Conservation (phyloP, 2,329 filamentous ascomycete genomes). For the Microdochium nivale region DNA sequence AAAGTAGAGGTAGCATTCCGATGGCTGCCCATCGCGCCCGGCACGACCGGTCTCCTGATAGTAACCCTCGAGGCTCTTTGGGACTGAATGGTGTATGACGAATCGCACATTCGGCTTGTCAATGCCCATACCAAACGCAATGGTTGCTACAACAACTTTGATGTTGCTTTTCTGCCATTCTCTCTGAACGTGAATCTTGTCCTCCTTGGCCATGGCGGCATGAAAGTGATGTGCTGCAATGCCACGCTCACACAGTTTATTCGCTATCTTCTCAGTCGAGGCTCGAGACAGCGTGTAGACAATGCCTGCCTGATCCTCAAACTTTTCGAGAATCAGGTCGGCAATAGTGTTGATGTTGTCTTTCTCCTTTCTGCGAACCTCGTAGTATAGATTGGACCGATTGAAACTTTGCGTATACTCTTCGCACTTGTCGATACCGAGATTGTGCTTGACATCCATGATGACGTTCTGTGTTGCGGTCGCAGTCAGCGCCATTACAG, state of each 20-base stretch:
- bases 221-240: constrained; percentile 83
- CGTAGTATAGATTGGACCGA: constrained; percentile 86
- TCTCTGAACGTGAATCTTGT: constrained; percentile 65
- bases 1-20: constrained; percentile 87
- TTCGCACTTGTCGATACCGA: constrained; percentile 72
- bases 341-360: constrained; percentile 45
- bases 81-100: constrained; percentile 86
- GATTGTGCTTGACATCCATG: constrained; percentile 81
- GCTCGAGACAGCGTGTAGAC: constrained; percentile 87
- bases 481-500: constrained; percentile 89
- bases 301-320: constrained; percentile 71
- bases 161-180: constrained; percentile 73
- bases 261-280: constrained; percentile 71
- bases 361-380: constrained; percentile 66
- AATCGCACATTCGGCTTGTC: constrained; percentile 96
- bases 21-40: constrained; percentile 79
- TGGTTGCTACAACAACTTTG: constrained; percentile 93
- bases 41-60: constrained; percentile 97
- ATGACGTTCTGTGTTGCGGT: constrained; percentile 93
- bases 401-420: constrained; percentile 93
- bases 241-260: constrained; percentile 50
- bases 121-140: constrained; percentile 99
- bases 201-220: constrained; percentile 60
- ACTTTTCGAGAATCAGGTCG: constrained; percentile 60
- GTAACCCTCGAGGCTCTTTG: constrained; percentile 94